A percentile compares a stretch with the other conserved stretches of the same genome.
These are phyloP conservation scores for Aspergillus sclerotialis DNA, from an alignment of 2,329 filamentous ascomycete species.

Conservation along the genomic window DNA sequence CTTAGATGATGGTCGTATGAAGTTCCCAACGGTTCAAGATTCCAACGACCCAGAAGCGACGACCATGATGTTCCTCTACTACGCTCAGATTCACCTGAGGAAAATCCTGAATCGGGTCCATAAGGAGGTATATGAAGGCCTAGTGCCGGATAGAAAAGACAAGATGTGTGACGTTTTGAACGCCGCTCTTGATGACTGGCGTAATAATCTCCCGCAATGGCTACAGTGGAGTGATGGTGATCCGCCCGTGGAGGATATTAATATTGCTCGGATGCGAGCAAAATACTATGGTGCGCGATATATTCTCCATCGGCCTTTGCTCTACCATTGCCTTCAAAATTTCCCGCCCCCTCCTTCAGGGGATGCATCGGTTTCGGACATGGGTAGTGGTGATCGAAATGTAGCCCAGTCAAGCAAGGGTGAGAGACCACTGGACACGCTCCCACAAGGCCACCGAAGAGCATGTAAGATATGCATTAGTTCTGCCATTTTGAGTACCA, in stretches of 20 bases:
- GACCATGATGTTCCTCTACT: slow-evolving; percentile 51
- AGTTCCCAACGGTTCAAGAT: slow-evolving; percentile 31
- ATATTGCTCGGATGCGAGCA: slow-evolving; percentile 74
- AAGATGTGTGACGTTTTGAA: slow-evolving; percentile 35
- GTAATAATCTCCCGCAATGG: slow-evolving; percentile 39
- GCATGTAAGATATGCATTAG: slow-evolving; percentile 58
- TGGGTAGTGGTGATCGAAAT: background rate
- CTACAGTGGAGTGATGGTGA: slow-evolving; percentile 63
- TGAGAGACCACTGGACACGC: background rate
- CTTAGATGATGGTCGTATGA: slow-evolving; percentile 47
- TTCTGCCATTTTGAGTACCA: slow-evolving; percentile 76
- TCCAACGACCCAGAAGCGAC: slow-evolving; percentile 27
- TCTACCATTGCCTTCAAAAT: slow-evolving; percentile 53
- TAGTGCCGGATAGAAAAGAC: slow-evolving; percentile 14
- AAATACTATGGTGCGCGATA: slow-evolving; percentile 93
- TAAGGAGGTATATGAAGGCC: slow-evolving; percentile 46
- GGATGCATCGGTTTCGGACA: slow-evolving; percentile 20
- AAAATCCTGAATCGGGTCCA: slow-evolving; percentile 52
- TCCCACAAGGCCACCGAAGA: slow-evolving; percentile 41
- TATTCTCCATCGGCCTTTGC: slow-evolving; percentile 77
- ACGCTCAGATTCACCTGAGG: slow-evolving; percentile 54
- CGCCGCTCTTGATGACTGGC: slow-evolving; percentile 49
- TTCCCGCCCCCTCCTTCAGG: slow-evolving; percentile 24
- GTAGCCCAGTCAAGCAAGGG: too few relatives aligned
- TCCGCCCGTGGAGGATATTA: slow-evolving; percentile 65